These are phyloP conservation scores for Scleromitrula shiraiana DNA, from an alignment of 2,329 filamentous ascomycete species.

Conservation along the genomic window DNA sequence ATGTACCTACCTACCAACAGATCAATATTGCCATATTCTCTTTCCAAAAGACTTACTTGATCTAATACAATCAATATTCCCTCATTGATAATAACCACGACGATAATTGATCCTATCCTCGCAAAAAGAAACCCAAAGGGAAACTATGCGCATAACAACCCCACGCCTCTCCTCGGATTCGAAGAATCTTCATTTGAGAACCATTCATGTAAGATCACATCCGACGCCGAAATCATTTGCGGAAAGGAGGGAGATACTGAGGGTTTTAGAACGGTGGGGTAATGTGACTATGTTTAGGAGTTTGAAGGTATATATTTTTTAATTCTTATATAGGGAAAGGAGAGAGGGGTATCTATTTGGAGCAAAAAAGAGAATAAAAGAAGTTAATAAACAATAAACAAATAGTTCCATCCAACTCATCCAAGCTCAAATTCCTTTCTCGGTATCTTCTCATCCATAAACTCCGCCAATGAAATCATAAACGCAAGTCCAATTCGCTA, in stretches of 20 bases:
- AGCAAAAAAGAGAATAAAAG: not conserved
- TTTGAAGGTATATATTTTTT: conserved; percentile 22
- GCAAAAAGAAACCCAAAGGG: too few species aligned
- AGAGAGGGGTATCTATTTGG: not conserved
- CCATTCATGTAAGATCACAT: conserved; percentile 27
- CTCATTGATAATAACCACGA: too few species aligned
- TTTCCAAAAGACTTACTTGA: too few species aligned
- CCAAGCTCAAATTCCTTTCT: conserved; percentile 26
- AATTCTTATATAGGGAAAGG: not conserved
- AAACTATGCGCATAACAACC: too few species aligned
- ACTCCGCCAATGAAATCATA: conserved; percentile 16
- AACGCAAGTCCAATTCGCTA: conserved; percentile 26
- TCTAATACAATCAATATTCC: too few species aligned
- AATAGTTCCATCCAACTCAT: conserved; percentile 16
- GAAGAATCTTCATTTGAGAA: conserved; percentile 15
- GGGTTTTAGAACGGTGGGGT: conserved; percentile 28
- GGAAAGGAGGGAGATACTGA: conserved; percentile 29
- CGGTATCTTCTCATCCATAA: conserved; percentile 18
- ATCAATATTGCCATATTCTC: too few species aligned
- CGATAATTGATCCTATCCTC: too few species aligned
- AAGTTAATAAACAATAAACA: not conserved
- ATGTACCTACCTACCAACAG: too few species aligned
- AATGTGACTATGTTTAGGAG: conserved; percentile 28
- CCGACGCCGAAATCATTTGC: conserved; percentile 25
- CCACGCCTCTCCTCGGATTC: not conserved